phyloP scores from a whole-genome alignment of 1,139 yeast genomes.

The Yamadazyma sp. region DNA sequence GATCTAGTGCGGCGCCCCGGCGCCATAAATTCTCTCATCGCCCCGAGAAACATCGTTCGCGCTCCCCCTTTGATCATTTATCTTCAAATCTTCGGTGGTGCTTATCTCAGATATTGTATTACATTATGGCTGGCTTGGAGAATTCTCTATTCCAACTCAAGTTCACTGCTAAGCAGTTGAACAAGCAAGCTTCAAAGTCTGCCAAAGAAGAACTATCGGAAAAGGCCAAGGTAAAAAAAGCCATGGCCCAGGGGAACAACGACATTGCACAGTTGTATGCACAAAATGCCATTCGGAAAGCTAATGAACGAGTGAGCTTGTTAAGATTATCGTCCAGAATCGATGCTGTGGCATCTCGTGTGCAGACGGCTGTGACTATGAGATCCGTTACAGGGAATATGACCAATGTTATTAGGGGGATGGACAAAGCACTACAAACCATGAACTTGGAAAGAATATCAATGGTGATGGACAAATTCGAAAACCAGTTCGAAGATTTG shows the following conservation, averaged over 20 bases:
- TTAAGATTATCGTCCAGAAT: conserved; percentile 83
- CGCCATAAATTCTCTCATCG: neutral
- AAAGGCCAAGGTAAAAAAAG: conserved; percentile 87
- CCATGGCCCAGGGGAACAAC: conserved; percentile 79
- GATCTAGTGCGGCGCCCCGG: too few species aligned
- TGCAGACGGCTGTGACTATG: conserved; percentile 98
- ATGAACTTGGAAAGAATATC: conserved; percentile 95
- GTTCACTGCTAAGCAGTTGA: conserved; percentile 92
- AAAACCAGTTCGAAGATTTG: conserved; percentile 90
- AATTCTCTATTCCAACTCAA: conserved; percentile 51
- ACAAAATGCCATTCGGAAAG: conserved; percentile 90
- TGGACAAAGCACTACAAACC: conserved; percentile 94
- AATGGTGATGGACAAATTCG: conserved; percentile 95
- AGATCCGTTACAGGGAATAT: conserved; percentile 89
- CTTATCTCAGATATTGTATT: neutral
- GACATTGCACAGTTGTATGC: conserved; percentile 96
- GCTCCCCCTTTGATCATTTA: neutral
- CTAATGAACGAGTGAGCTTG: conserved; percentile 81
- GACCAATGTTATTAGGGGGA: conserved; percentile 89
- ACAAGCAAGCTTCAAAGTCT: conserved; percentile 85
- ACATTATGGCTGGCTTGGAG: conserved; percentile 47
- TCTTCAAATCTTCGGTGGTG: neutral
- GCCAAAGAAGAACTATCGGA: conserved; percentile 88
- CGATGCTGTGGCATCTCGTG: conserved; percentile 94
- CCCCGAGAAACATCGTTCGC: neutral